Percentiles rank a stretch among this genome's conserved stretches.
These are phyloP conservation scores for Stramenopiles sp. DNA, from an alignment of 352 stramenopile genomes.

Conservation along the genomic window DNA sequence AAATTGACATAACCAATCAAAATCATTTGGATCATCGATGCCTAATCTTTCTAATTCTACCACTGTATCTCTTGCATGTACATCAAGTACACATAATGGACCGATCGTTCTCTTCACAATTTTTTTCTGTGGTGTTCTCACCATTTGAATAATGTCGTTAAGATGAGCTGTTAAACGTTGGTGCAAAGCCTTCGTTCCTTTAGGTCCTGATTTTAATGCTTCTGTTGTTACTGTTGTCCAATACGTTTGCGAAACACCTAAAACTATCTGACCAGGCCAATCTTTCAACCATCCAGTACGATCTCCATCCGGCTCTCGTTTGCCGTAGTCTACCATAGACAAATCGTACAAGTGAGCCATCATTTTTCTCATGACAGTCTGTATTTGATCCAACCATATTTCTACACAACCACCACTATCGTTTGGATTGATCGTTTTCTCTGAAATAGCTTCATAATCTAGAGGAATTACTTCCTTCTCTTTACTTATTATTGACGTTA, in stretches of 20 bases:
- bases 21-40: conserved; percentile 64
- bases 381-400: conserved; percentile 79
- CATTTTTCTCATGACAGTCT: conserved; percentile 79
- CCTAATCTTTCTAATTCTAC: conserved; percentile 51
- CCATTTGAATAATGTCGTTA: conserved; percentile 81
- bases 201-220: conserved; percentile 46
- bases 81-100: conserved; percentile 77
- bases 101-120: conserved; percentile 70
- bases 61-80: conserved; percentile 75
- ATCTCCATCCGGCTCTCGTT: conserved; percentile 54
- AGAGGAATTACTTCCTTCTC: conserved; percentile 28
- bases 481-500: conserved; percentile 64
- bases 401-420: conserved; percentile 68
- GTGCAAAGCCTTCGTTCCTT: conserved; percentile 69
- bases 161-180: conserved; percentile 62
- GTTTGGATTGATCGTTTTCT: conserved; percentile 73
- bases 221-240: conserved; percentile 81
- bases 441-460: conserved; percentile 14
- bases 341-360: conserved; percentile 21
- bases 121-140: conserved; percentile 56
- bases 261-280: conserved; percentile 70
- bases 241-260: conserved; percentile 82
- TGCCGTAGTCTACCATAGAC: conserved; percentile 63
- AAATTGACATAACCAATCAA: conserved; percentile 78
- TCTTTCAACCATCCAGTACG: conserved; percentile 82